Conservation (phyloP, 2,329 filamentous ascomycete genomes). For the Diplodia mutila region DNA sequence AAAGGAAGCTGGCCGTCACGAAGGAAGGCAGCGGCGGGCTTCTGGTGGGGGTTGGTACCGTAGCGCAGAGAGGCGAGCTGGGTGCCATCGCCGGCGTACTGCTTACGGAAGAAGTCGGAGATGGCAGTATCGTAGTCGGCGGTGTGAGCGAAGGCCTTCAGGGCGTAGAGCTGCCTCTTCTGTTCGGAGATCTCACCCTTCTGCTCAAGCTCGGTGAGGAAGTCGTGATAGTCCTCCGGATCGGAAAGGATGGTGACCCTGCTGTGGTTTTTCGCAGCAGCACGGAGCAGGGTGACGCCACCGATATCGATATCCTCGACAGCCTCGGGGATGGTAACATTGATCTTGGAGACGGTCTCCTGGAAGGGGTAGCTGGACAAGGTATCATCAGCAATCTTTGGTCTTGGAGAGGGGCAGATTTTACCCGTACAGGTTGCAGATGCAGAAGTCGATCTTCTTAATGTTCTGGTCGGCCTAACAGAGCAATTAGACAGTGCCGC, state of each 20-base stretch:
- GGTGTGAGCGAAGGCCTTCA: slow-evolving; percentile 98
- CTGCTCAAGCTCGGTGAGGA: slow-evolving; percentile 82
- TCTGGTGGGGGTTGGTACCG: slow-evolving; percentile 97
- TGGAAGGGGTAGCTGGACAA: slow-evolving; percentile 82
- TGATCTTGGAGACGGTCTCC: slow-evolving; percentile 94
- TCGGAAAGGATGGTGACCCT: slow-evolving; percentile 96
- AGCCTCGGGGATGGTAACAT: slow-evolving; percentile 93
- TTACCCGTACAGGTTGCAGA: slow-evolving; percentile 75
- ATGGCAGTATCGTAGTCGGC: slow-evolving; percentile 96
- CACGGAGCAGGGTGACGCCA: slow-evolving; percentile 92
- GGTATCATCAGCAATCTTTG: background rate
- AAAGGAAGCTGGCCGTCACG: slow-evolving; percentile 79
- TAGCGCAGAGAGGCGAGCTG: slow-evolving; percentile 89
- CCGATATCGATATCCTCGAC: slow-evolving; percentile 98
- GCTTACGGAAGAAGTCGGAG: slow-evolving; percentile 94
- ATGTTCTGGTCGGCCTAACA: slow-evolving; percentile 49
- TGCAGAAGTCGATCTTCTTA: slow-evolving; percentile 46
- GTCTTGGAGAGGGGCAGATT: background rate
- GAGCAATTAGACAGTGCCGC: background rate
- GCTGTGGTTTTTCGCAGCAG: slow-evolving; percentile 96
- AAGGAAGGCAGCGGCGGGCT: slow-evolving; percentile 86
- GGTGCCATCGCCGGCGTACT: slow-evolving; percentile 83
- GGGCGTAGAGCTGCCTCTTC: slow-evolving; percentile 84
- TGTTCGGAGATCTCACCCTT: slow-evolving; percentile 81
- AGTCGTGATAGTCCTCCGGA: slow-evolving; percentile 89